These are phyloP conservation scores for Calonectria pseudoreteaudii DNA, from an alignment of 2,329 filamentous ascomycete genomes.

Conservation along the genomic window DNA sequence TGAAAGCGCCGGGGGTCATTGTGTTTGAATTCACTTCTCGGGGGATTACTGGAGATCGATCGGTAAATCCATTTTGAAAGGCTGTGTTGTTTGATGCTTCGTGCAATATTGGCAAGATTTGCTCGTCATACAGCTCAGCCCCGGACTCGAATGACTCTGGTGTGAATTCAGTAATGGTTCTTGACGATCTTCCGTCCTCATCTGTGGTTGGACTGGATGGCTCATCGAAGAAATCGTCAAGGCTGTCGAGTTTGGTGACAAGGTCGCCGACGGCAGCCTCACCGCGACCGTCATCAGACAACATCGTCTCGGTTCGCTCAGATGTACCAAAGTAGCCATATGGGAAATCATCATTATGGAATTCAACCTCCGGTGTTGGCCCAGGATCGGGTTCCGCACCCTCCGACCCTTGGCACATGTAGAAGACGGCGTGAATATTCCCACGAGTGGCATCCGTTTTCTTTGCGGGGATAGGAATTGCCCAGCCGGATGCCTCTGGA, in stretches of 20 bases:
- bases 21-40: slow-evolving; percentile 71
- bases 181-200: slow-evolving; percentile 71
- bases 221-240: slow-evolving; percentile 87
- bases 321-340: slow-evolving; percentile 80
- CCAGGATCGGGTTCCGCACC: slow-evolving; percentile 69
- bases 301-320: slow-evolving; percentile 89
- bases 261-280: slow-evolving; percentile 81
- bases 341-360: slow-evolving; percentile 89
- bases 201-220: slow-evolving; percentile 67
- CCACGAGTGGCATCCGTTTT: slow-evolving; percentile 88
- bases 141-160: slow-evolving; percentile 77
- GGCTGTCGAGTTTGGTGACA: slow-evolving; percentile 80
- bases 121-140: slow-evolving; percentile 90
- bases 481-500: slow-evolving; percentile 95
- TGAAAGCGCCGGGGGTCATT: slow-evolving; percentile 73
- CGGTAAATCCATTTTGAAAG: slow-evolving; percentile 90
- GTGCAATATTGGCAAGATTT: slow-evolving; percentile 89
- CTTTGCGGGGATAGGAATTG: slow-evolving; percentile 90
- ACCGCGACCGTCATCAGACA: slow-evolving; percentile 82
- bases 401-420: slow-evolving; percentile 83
- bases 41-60: slow-evolving; percentile 72
- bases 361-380: slow-evolving; percentile 88
- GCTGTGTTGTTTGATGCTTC: slow-evolving; percentile 84
- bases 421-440: slow-evolving; percentile 97
- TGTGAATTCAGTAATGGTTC: slow-evolving; percentile 73